Evolutionary conservation across 2,329 filamentous ascomycete genomes (phyloP), one percentile per base, ranked within the genome.

Genomic region (Zopfia rhizophila): DNA sequence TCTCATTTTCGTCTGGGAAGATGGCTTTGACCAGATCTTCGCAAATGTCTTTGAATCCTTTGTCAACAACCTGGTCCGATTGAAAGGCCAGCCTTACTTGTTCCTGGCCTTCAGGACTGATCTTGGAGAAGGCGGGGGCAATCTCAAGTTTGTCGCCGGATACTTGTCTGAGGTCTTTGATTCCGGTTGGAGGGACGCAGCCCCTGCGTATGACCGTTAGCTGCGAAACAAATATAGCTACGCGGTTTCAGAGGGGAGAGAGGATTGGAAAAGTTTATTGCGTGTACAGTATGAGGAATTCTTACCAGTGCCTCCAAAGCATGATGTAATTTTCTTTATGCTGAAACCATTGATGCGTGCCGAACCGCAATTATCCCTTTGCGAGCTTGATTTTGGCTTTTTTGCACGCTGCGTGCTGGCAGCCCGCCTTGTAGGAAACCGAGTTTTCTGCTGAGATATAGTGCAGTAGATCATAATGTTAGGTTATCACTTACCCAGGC

Each of bases 301-400:
- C 82, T 70, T 78, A 94, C 92, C 91, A 97, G 71, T 97, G 92
- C 66, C 87, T 87, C 87, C 88, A 96, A 42, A 75, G 70, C 82
- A 84, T 94, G 58, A 79, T 79, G 33, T 82, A 82, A 63, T 84
- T 78, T 2, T 73, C 69, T 1, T 72, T 48, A 44, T 84, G 78
- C 7, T 80, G 79, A 49, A 93, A 82, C 79, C 85, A 88, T 19
- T 35, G 39, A 16, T 57, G 43, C 2, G 79, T 82, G 37, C 89
- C 92, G 30, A 92, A 81, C 41, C 92, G 87, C 3, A 96, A 73
- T 56, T 90, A 85, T 46, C 87, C 90, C 72, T 96, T 96, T 18
- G 61, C 56, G 63, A 96, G 89, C 23, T 56, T 58, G 59, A 80
- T 66, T 1, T 68, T 75, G 1, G 72, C 73, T 4, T 86, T 80